Evolutionary conservation across 1,284 basidiomycete species (phyloP).

Genomic region (Apiotrichum montevideense): DNA sequence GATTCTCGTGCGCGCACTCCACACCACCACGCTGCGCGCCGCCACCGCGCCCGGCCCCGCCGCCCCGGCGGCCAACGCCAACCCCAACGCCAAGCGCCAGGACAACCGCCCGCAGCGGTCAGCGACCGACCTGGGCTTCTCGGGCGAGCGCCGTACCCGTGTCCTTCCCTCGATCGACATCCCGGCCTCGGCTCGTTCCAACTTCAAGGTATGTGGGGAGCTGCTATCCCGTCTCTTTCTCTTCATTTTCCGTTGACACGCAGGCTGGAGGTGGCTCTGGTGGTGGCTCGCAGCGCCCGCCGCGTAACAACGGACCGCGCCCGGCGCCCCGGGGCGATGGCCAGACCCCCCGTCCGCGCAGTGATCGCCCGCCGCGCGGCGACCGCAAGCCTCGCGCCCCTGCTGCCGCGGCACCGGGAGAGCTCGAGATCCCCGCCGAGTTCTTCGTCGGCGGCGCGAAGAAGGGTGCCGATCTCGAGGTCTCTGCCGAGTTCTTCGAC

Average conservation of each 20-base stretch:
- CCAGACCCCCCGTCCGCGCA: no score
- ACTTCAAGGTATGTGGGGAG: background rate
- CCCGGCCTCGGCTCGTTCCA: background rate
- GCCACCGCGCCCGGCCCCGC: background rate
- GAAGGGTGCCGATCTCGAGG: background rate
- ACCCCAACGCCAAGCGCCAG: background rate
- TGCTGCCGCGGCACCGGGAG: background rate
- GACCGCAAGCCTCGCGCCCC: no score
- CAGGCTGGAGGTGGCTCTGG: no score
- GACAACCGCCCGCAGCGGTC: background rate
- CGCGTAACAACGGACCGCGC: background rate
- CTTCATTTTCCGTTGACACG: no score
- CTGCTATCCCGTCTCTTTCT: no score
- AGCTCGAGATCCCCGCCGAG: constrained; percentile 1
- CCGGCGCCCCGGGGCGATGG: background rate
- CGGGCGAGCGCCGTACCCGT: constrained; percentile 6
- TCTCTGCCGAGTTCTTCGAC: constrained; percentile 11
- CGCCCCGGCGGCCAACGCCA: background rate
- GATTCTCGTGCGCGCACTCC: constrained; percentile 6
- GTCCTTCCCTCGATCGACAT: constrained; percentile 7
- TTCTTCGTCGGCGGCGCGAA: background rate
- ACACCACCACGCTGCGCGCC: constrained; percentile 4
- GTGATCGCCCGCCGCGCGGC: no score
- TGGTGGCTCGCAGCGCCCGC: no score
- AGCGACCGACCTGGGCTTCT: constrained; percentile 4